phyloP scores from a whole-genome alignment of 305 asterid species.

The Euphrasia arctica region DNA sequence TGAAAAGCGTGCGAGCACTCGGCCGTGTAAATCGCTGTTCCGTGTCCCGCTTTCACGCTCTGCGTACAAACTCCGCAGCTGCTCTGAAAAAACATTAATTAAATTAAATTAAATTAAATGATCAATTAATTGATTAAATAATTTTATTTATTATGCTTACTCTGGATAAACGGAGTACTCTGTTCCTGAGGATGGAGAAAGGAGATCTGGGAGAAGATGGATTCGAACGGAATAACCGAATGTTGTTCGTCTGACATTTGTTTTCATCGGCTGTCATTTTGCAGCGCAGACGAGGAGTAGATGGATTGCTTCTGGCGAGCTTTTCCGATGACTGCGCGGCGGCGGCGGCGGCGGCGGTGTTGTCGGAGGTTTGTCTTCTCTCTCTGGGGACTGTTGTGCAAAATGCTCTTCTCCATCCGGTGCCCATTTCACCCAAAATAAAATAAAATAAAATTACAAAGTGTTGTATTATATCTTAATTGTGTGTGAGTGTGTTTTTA shows the following conservation, averaged over 20 bases:
- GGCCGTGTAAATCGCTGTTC: slow-evolving; percentile 87
- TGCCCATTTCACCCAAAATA: slow-evolving; percentile 48
- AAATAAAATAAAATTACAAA: neutral
- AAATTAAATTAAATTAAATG: neutral
- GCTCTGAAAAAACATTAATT: slow-evolving; percentile 45
- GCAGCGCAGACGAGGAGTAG: slow-evolving; percentile 71
- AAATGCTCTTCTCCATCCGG: slow-evolving; percentile 96
- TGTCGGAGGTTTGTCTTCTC: slow-evolving; percentile 30
- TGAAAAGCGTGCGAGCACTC: slow-evolving; percentile 88
- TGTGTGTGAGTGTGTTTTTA: too few species aligned
- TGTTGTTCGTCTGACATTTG: slow-evolving; percentile 33
- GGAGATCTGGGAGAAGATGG: slow-evolving; percentile 98
- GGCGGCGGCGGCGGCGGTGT: slow-evolving; percentile 1
- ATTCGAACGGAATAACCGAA: slow-evolving; percentile 32
- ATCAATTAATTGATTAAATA: neutral
- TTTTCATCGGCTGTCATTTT: slow-evolving; percentile 31
- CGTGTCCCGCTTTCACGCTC: slow-evolving; percentile 69
- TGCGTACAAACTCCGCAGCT: slow-evolving; percentile 84
- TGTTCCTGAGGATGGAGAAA: slow-evolving; percentile 72
- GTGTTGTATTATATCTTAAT: neutral
- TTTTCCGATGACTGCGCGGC: slow-evolving; percentile 3
- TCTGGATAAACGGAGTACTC: slow-evolving; percentile 56
- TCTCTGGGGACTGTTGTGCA: slow-evolving; percentile 61
- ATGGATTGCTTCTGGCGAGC: slow-evolving; percentile 46
- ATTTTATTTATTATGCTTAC: slow-evolving; percentile 16